phyloP scores from a whole-genome alignment of 805 yeast genomes.

The Saturnispora gosingensis region DNA sequence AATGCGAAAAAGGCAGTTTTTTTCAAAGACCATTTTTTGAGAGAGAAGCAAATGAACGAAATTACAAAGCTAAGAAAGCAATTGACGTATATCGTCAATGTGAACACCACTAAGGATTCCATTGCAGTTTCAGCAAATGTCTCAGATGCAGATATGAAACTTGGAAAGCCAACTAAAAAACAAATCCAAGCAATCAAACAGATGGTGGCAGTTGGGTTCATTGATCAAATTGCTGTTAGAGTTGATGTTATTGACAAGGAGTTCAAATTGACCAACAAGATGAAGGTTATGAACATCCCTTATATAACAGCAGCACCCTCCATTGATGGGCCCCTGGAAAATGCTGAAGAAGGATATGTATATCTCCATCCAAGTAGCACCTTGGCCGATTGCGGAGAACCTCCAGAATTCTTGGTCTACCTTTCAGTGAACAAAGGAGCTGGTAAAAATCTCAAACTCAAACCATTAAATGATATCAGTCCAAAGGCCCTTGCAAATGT shows the following conservation, averaged over 20 bases:
- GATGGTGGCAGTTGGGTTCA: slow-evolving; percentile 84
- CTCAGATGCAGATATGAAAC: slow-evolving; percentile 35
- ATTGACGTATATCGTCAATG: slow-evolving; percentile 61
- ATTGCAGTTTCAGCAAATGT: slow-evolving; percentile 39
- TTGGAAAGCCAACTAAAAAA: slow-evolving; percentile 55
- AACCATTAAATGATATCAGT: slow-evolving; percentile 63
- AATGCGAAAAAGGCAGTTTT: slow-evolving; percentile 38
- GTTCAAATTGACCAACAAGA: slow-evolving; percentile 46
- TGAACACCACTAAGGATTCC: slow-evolving; percentile 50
- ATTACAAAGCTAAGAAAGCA: slow-evolving; percentile 74
- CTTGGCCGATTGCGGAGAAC: slow-evolving; percentile 46
- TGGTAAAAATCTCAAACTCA: slow-evolving; percentile 50
- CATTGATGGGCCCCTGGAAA: slow-evolving; percentile 17
- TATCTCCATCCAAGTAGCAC: slow-evolving; percentile 78
- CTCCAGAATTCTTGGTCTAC: slow-evolving; percentile 70
- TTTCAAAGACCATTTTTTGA: slow-evolving; percentile 51
- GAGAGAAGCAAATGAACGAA: slow-evolving; percentile 80
- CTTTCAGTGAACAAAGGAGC: slow-evolving; percentile 53
- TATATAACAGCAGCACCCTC: slow-evolving; percentile 49
- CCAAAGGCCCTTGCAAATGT: slow-evolving; percentile 72
- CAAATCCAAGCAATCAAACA: slow-evolving; percentile 81
- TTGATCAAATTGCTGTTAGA: slow-evolving; percentile 83
- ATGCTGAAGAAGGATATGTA: slow-evolving; percentile 44
- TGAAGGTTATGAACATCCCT: slow-evolving; percentile 52
- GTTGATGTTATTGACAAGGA: slow-evolving; percentile 68